phyloP scores from a whole-genome alignment of 2,329 filamentous ascomycete species.

The Westerdykella sp. region DNA sequence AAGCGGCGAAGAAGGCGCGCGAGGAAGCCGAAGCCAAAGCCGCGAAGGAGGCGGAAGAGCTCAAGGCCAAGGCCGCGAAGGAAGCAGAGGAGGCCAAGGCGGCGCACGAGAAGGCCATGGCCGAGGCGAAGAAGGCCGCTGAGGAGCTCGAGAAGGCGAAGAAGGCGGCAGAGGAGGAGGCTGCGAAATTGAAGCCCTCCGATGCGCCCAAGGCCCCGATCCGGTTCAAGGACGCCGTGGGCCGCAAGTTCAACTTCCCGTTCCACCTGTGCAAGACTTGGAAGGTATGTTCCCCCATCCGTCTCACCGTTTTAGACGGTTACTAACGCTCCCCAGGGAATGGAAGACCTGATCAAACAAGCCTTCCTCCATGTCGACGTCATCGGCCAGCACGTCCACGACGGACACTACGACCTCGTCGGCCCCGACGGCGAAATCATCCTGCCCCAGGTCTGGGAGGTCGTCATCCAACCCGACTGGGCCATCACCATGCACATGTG shows the following conservation, averaged over 20 bases:
- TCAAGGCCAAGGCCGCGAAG: constrained; percentile 21
- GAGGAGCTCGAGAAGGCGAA: constrained; percentile 45
- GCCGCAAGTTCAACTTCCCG: constrained; percentile 71
- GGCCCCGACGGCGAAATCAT: constrained; percentile 44
- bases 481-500: constrained; percentile 43
- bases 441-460: constrained; percentile 43
- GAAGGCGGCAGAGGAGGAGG: constrained; percentile 41
- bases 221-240: constrained; percentile 86
- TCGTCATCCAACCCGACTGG: constrained; percentile 41
- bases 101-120: constrained; percentile 45
- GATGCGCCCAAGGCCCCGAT: constrained; percentile 58
- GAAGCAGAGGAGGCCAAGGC: constrained; percentile 35
- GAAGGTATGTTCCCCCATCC: constrained; percentile 55
- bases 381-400: constrained; percentile 39
- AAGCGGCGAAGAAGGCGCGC: constrained; percentile 26
- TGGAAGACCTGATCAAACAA: constrained; percentile 43
- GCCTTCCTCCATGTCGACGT: constrained; percentile 42
- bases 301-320: not conserved
- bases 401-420: constrained; percentile 42
- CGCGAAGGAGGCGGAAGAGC: constrained; percentile 25
- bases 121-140: constrained; percentile 40
- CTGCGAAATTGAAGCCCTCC: constrained; percentile 36
- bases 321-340: constrained; percentile 49
- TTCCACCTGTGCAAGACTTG: constrained; percentile 79
- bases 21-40: constrained; percentile 27